These are phyloP conservation scores for Leptomonas pyrrhocoris DNA, from an alignment of 208 protist species.

Conservation along the genomic window DNA sequence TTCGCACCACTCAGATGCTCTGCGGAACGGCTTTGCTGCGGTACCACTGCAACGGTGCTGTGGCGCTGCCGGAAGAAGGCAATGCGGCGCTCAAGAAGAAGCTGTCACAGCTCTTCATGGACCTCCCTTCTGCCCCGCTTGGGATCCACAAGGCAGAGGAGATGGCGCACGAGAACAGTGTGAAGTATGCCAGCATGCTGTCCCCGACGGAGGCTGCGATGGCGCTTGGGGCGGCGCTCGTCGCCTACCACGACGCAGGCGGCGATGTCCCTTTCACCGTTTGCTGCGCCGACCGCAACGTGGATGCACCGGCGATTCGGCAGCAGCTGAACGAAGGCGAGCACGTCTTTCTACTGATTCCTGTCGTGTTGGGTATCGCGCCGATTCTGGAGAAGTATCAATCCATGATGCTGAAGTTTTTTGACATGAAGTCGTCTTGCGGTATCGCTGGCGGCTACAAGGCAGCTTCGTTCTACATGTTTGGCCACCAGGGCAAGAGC, in stretches of 20 bases:
- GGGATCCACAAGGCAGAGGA: constrained; percentile 68
- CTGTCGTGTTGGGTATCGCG: constrained; percentile 57
- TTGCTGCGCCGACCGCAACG: constrained; percentile 33
- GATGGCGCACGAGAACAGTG: constrained; percentile 44
- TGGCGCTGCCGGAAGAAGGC: constrained; percentile 16
- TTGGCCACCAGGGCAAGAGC: constrained; percentile 57
- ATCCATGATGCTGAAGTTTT: constrained; percentile 35
- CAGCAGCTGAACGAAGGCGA: constrained; percentile 24
- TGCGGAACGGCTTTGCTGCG: constrained; percentile 62
- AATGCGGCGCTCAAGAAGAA: constrained; percentile 25
- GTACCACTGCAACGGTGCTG: constrained; percentile 30
- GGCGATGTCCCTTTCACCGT: constrained; percentile 43
- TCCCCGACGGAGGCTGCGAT: constrained; percentile 52
- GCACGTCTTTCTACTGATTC: constrained; percentile 65
- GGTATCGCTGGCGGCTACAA: constrained; percentile 62
- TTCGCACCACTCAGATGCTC: constrained; percentile 91
- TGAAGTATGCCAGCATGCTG: constrained; percentile 60
- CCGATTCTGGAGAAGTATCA: constrained; percentile 54
- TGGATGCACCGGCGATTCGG: constrained; percentile 29
- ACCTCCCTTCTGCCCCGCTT: constrained; percentile 67
- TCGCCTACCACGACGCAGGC: constrained; percentile 16
- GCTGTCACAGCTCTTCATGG: constrained; percentile 53
- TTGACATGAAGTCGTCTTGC: constrained; percentile 57
- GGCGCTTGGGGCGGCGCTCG: constrained; percentile 38
- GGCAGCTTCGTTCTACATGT: constrained; percentile 55